phyloP scores from a whole-genome alignment of 495 filamentous ascomycete genomes.

The Podospora conica region DNA sequence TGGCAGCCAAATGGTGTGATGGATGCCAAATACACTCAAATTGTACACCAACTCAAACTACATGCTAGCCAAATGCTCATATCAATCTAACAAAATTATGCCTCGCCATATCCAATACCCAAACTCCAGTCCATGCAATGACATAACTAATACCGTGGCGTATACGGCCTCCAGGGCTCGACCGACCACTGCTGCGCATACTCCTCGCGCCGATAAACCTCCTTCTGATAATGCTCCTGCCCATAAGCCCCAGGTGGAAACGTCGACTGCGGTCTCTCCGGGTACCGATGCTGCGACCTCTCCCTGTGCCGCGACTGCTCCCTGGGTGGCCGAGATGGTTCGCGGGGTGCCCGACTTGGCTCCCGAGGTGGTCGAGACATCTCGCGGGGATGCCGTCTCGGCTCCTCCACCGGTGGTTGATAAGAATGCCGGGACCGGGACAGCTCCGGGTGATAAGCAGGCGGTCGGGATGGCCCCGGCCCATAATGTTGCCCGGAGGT shows the following conservation, averaged over 20 bases:
- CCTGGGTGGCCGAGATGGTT: not conserved
- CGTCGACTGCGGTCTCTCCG: not conserved
- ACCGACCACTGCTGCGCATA: not conserved
- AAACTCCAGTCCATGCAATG: not conserved
- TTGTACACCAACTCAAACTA: not conserved
- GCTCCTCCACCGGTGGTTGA: not conserved
- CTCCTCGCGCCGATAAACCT: not conserved
- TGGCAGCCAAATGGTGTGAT: too few relatives aligned
- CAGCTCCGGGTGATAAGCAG: not conserved
- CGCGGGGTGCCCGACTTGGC: not conserved
- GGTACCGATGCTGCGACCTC: not conserved
- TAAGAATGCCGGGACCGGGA: not conserved
- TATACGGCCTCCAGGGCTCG: constrained; percentile 11
- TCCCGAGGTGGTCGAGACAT: not conserved
- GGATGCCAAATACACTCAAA: not conserved
- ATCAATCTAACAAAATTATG: not conserved
- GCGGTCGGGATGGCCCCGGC: not conserved
- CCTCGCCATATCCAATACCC: not conserved
- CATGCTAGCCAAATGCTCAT: not conserved
- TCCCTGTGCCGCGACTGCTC: not conserved
- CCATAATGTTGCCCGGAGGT: not conserved
- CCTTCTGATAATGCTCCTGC: not conserved
- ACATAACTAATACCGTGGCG: not conserved
- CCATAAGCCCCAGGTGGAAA: not conserved
- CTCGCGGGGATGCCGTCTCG: not conserved